A percentile compares a stretch with the other conserved stretches of the same genome.
These are phyloP conservation scores for Phoma sp. DNA, from an alignment of 2,329 filamentous ascomycete species.

Conservation along the genomic window DNA sequence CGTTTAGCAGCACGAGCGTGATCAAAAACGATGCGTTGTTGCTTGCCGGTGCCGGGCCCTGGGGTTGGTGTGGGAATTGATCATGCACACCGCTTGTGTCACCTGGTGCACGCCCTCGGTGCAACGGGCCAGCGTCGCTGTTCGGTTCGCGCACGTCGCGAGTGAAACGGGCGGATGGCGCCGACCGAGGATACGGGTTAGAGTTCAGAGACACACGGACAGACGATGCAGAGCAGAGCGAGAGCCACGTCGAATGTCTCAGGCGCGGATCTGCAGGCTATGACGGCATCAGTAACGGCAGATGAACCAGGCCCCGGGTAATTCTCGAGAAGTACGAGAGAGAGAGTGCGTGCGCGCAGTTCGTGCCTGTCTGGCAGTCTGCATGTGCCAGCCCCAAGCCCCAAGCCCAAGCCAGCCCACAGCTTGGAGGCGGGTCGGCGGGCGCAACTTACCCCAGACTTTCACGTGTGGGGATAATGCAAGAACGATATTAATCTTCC, in stretches of 20 bases:
- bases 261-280: not conserved
- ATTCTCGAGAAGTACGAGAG: not conserved
- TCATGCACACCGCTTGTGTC: constrained; percentile 15
- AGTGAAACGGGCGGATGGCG: not conserved
- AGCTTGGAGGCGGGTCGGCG: not conserved
- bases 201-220: not conserved
- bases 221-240: not conserved
- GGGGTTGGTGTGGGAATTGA: not conserved
- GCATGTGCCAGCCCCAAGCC: not conserved
- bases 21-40: not conserved
- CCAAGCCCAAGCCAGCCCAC: too few relatives aligned
- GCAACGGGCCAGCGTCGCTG: not conserved
- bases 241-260: not conserved
- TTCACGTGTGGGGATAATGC: not conserved
- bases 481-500: not conserved
- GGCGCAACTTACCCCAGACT: constrained; percentile 9
- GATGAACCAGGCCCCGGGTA: not conserved
- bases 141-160: not conserved
- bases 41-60: too few relatives aligned
- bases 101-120: constrained; percentile 5
- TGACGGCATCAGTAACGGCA: too few relatives aligned
- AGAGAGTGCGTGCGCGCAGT: too few relatives aligned
- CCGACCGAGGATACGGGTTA: not conserved
- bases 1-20: constrained; percentile 1
- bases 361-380: too few relatives aligned